Evolutionary conservation across 208 protist genomes (phyloP).

Genomic region (Leishmania tarentolae): DNA sequence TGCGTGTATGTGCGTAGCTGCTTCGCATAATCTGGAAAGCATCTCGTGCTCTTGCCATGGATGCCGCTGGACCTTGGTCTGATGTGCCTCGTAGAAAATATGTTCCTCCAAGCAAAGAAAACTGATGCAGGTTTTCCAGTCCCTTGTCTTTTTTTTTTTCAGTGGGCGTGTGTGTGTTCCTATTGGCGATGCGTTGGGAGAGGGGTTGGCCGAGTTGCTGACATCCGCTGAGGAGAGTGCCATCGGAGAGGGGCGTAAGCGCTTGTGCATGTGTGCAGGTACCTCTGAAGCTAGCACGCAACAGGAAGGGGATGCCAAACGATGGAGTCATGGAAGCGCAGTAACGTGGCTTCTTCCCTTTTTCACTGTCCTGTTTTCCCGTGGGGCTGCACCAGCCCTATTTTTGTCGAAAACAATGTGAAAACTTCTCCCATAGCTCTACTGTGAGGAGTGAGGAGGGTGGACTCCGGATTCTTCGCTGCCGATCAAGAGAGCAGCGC

Average conservation of each 20-base stretch:
- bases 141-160: neutral
- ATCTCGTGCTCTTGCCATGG: neutral
- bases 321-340: neutral
- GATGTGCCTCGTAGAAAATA: neutral
- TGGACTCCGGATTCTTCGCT: neutral
- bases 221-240: neutral
- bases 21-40: neutral
- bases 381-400: neutral
- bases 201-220: neutral
- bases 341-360: neutral
- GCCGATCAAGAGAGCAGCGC: neutral
- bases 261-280: neutral
- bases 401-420: neutral
- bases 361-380: neutral
- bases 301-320: neutral
- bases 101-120: neutral
- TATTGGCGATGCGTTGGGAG: neutral
- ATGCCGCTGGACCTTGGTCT: neutral
- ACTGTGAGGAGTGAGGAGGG: neutral
- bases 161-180: neutral
- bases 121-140: neutral
- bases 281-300: neutral
- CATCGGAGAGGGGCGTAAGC: neutral
- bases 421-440: neutral
- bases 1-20: constrained; percentile 2